Base-by-base conservation (phyloP, 768 basidiomycete genomes). In the Cystobasidium onofrii region DNA sequence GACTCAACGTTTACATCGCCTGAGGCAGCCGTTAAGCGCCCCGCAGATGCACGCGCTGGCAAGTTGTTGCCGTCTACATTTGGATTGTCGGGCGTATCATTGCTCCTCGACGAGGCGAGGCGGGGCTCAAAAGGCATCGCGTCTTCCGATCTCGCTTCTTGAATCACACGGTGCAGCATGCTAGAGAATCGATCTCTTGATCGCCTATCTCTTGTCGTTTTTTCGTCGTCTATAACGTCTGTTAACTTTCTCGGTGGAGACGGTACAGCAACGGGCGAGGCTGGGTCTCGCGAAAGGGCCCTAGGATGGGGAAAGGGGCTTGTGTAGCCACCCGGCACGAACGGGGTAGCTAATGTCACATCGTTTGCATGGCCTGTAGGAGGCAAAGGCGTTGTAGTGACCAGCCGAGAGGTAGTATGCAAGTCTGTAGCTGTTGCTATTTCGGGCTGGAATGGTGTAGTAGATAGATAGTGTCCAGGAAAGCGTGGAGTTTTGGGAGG, bases 251-350 rank as follows among this genome's bases (percentile, higher is more conserved):
- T 57, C 25, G 54, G 6, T 6, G 54, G 18, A 33, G 18, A 6
- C 54, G 7, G 31, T 6, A 57, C 23, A 18, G n/a, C n/a, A n/a
- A n/a, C n/a, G n/a, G n/a, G n/a, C n/a, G n/a, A n/a, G n/a, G n/a
- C n/a, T n/a, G n/a, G n/a, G n/a, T n/a, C n/a, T 60, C 20, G 57
- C 18, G n/a, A 13, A 15, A 6, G 57, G 17, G 25, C 31, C 57
- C 41, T 46, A 4, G 66, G 66, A 46, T 69, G 66, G 3, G 66
- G 66, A 23, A 69, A 69, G 6, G 66, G 66, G 23, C 44, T 50
- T 9, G 27, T 54, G 36, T 69, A 69, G 23, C 41, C 66, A 7
- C 66, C 66, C 39, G 66, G 66, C 13, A 69, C 7, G 29, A 27
- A 64, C 4, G 39, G 63, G 12, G 18, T 34, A 36, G 63, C 63